Conservation (phyloP, 1,284 basidiomycete species). For the Cerioporus squamosus region DNA sequence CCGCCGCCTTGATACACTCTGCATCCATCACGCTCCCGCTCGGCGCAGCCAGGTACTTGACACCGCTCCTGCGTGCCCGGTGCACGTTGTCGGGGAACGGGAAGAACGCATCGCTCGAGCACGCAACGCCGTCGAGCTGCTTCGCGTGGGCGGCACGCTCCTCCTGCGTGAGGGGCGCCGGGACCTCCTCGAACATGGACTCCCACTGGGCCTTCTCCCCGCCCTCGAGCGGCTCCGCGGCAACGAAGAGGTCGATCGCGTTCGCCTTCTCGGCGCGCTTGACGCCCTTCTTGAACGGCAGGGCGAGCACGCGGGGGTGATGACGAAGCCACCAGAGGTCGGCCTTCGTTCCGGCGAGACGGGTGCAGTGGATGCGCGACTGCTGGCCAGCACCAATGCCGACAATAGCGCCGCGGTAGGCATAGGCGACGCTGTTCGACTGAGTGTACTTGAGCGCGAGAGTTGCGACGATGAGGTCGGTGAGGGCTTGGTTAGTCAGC, state of each 20-base stretch:
- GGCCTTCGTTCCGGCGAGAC: conserved; percentile 96
- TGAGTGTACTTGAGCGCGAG: conserved; percentile 99
- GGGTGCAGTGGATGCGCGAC: conserved; percentile 98
- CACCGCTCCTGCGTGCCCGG: conserved; percentile 89
- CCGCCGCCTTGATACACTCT: conserved; percentile 92
- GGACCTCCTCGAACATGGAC: conserved; percentile 79
- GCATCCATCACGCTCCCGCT: conserved; percentile 97
- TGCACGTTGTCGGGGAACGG: conserved; percentile 99
- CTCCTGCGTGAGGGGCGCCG: conserved; percentile 67
- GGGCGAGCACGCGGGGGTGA: conserved; percentile 88
- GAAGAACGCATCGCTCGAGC: conserved; percentile 98
- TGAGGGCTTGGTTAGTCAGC: conserved; percentile 77
- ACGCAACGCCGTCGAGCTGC: conserved; percentile 84
- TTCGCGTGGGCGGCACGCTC: conserved; percentile 80
- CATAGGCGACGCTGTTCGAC: conserved; percentile 98
- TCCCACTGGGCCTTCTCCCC: conserved; percentile 94
- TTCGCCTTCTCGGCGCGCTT: conserved; percentile 99
- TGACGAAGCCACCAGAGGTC: conserved; percentile 99
- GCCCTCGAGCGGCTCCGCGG: conserved; percentile 86
- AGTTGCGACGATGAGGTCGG: conserved; percentile 92
- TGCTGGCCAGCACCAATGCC: conserved; percentile 98
- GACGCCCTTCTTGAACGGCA: conserved; percentile 97
- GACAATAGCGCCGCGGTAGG: conserved; percentile 90
- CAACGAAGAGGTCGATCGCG: conserved; percentile 96
- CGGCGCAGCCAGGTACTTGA: conserved; percentile 92